Conservation (phyloP, 2,329 filamentous ascomycete genomes). For the Ophiostoma sp. region DNA sequence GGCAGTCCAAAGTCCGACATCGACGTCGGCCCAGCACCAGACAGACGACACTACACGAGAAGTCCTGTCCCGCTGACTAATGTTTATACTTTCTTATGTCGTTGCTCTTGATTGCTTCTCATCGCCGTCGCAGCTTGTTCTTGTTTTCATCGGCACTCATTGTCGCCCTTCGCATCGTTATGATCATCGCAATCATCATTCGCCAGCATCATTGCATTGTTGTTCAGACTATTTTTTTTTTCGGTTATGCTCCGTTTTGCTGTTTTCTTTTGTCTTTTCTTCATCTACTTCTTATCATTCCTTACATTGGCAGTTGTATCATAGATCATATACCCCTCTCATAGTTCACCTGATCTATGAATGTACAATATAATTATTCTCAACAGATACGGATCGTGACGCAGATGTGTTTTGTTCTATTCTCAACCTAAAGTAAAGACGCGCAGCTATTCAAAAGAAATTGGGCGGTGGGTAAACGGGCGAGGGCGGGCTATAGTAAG, state of each 20-base stretch:
- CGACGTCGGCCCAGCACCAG: not conserved
- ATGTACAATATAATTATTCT: conserved; percentile 7
- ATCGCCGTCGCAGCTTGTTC: not conserved
- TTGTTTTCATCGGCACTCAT: not conserved
- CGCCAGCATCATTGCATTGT: conserved; percentile 2
- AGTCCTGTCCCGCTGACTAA: conserved; percentile 3
- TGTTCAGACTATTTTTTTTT: conserved; percentile 1
- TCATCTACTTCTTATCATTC: conserved; percentile 8
- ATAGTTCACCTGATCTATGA: conserved; percentile 13
- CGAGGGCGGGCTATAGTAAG: not conserved
- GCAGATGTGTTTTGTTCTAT: not conserved
- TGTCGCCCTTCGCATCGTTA: not conserved
- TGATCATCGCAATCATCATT: not conserved
- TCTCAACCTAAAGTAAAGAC: not conserved
- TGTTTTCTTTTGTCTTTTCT: conserved; percentile 9
- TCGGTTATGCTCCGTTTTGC: not conserved
- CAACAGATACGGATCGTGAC: not conserved
- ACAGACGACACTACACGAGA: not conserved
- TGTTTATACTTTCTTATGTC: conserved; percentile 16
- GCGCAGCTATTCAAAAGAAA: not conserved
- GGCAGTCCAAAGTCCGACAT: not conserved
- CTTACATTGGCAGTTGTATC: conserved; percentile 3
- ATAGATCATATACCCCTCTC: conserved; percentile 18
- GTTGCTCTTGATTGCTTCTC: not conserved
- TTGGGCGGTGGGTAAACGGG: not conserved